Base-by-base conservation (phyloP, 2,329 filamentous ascomycete genomes). In the Penicillium griseofulvum region DNA sequence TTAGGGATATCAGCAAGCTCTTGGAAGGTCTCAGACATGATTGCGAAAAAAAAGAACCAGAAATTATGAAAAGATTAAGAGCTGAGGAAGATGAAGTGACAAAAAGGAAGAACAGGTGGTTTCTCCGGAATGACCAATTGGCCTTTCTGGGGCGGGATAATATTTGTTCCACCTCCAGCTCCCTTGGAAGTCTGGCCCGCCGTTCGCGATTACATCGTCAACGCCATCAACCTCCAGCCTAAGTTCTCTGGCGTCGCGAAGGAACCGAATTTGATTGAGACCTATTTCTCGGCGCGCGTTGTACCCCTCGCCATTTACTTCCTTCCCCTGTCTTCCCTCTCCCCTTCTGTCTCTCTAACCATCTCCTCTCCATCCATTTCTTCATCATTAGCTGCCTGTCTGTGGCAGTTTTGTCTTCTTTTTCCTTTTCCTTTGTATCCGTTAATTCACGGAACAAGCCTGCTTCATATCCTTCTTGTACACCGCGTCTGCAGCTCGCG, bases 1-100 rank as follows among this genome's bases (percentile, higher is more conserved):
- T 77, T 75, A 39, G 80, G 80, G 69, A 83, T 78, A 65, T 86
- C 83, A 62, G 82, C 80, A 60, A 86, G 74, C 62, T 86, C 83
- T 71, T 85, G 83, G 65, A 85, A 70, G 64, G 83, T 80, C 59
- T 85, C 83, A 59, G 81, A 81, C 78, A 81, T 80, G 44, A 42
- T 63, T 57, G 56, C n/a, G 10, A n/a, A 19, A 3, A 17, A 12
- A 14, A 22, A 24, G 5, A 10, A 31, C 29, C 11, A 14, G 31
- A 2, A 34, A 43, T 48, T 50, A 5, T 28, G n/a, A 31, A 28
- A 45, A 42, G n/a, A 36, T 28, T 46, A 43, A 46, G 26, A 37
- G 46, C 22, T 34, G 26, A 17, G 19, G 14, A 26, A 34, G 17
- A 36, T 26, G n/a, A 48, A 49, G 33, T n/a, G 33, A 54, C 51